These are phyloP conservation scores for Lyophyllum atratum DNA, from an alignment of 768 basidiomycete species.

Conservation along the genomic window DNA sequence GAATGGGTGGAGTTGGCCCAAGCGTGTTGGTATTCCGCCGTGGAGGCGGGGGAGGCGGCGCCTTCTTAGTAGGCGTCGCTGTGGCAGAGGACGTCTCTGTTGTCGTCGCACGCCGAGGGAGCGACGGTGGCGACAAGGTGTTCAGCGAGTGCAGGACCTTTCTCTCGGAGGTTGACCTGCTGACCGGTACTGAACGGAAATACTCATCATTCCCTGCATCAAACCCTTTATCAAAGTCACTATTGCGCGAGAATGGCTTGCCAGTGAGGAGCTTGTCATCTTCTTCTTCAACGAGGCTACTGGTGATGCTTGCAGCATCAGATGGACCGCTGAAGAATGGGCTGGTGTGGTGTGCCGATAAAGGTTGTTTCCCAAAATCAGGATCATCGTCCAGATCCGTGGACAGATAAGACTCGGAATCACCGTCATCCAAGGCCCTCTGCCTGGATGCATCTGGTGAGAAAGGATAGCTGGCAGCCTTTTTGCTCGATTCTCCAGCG, in stretches of 20 bases:
- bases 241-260: slow-evolving; percentile 15
- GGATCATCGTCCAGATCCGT: slow-evolving; percentile 51
- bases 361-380: slow-evolving; percentile 45
- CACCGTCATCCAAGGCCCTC: slow-evolving; percentile 8
- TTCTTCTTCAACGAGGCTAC: slow-evolving; percentile 43
- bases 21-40: slow-evolving; percentile 41
- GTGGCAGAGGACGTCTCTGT: slow-evolving; percentile 17
- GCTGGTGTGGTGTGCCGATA: slow-evolving; percentile 37
- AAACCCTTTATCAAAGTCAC: slow-evolving; percentile 7
- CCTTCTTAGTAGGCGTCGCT: slow-evolving; percentile 38
- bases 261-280: slow-evolving; percentile 38
- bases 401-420: slow-evolving; percentile 21
- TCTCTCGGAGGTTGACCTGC: not conserved
- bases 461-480: not conserved
- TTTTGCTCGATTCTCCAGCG: slow-evolving; percentile 10
- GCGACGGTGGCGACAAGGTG: slow-evolving; percentile 16
- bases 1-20: slow-evolving; percentile 46
- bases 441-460: not conserved
- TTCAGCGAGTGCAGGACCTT: slow-evolving; percentile 5
- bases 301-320: slow-evolving; percentile 45
- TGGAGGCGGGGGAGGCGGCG: slow-evolving; percentile 69
- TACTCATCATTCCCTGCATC: slow-evolving; percentile 17
- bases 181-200: slow-evolving; percentile 10
- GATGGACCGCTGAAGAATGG: slow-evolving; percentile 46
- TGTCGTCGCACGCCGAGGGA: slow-evolving; percentile 23